Percentiles rank a stretch among this genome's conserved stretches.
phyloP scores from a whole-genome alignment of 2,329 filamentous ascomycete species.

The Albifimbria verrucaria region DNA sequence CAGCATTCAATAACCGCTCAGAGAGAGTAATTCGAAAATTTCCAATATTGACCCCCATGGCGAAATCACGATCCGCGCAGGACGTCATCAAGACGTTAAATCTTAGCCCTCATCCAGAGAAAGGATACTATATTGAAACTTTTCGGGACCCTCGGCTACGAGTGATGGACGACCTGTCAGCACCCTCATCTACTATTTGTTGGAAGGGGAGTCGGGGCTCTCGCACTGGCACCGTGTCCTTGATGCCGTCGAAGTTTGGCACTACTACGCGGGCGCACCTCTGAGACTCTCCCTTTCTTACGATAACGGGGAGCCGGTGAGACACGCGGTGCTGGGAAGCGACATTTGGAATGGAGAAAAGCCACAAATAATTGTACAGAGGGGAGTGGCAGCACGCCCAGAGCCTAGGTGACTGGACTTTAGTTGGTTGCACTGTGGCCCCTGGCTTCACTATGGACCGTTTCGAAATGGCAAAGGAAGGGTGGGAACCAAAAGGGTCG shows the following conservation, averaged over 20 bases:
- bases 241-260: slow-evolving; percentile 49
- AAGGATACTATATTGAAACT: slow-evolving; percentile 45
- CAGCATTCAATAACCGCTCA: no score
- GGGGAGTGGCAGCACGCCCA: slow-evolving; percentile 44
- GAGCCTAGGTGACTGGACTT: slow-evolving; percentile 44
- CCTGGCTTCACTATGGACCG: slow-evolving; percentile 22
- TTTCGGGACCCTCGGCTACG: slow-evolving; percentile 35
- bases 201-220: slow-evolving; percentile 37
- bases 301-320: slow-evolving; percentile 33
- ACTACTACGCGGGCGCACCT: slow-evolving; percentile 51
- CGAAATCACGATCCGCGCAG: slow-evolving; percentile 24
- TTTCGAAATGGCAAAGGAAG: slow-evolving; percentile 26
- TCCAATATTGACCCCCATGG: no score
- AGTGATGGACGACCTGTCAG: slow-evolving; percentile 35
- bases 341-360: slow-evolving; percentile 38
- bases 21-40: no score
- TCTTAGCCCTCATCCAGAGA: slow-evolving; percentile 42
- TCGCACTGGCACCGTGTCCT: slow-evolving; percentile 49
- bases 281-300: slow-evolving; percentile 40
- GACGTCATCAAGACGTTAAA: slow-evolving; percentile 41
- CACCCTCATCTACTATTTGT: slow-evolving; percentile 51
- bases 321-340: slow-evolving; percentile 34
- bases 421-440: slow-evolving; percentile 36
- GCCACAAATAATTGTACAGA: slow-evolving; percentile 40
- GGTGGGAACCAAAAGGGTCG: slow-evolving; percentile 25